These are phyloP conservation scores for Malus hybrid DNA, from an alignment of 331 rosid species.

Conservation along the genomic window DNA sequence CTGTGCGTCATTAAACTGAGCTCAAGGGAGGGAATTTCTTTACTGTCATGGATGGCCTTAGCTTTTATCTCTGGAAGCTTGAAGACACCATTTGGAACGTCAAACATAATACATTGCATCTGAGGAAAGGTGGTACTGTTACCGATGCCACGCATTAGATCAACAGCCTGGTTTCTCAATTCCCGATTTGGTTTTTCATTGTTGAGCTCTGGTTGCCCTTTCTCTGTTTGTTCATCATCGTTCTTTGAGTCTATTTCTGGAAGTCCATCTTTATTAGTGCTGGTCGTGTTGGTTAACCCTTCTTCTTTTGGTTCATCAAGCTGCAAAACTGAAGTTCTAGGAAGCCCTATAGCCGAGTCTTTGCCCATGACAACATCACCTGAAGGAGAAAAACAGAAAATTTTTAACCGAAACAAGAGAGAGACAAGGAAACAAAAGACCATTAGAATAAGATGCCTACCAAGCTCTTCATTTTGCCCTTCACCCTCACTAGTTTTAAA, in stretches of 20 bases:
- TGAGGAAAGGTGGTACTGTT: neutral
- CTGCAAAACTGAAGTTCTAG: constrained; percentile 7
- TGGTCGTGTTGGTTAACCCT: neutral
- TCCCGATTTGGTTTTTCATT: constrained; percentile 5
- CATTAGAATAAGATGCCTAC: constrained; percentile 2
- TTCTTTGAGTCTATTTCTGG: neutral
- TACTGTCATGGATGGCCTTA: neutral
- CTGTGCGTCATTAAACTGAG: constrained; percentile 18
- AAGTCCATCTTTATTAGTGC: neutral
- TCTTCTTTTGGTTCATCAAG: constrained; percentile 8
- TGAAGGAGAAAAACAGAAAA: neutral
- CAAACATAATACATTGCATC: neutral
- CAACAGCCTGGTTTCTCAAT: neutral
- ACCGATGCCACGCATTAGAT: constrained; percentile 2
- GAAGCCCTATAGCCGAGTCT: constrained; percentile 14
- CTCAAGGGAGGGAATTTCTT: constrained; percentile 22
- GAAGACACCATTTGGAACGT: neutral
- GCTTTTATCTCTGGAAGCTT: neutral
- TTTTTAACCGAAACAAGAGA: neutral
- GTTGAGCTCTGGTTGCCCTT: constrained; percentile 9
- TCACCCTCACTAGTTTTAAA: constrained; percentile 1
- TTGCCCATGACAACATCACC: constrained; percentile 10
- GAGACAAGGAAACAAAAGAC: neutral
- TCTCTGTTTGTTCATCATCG: neutral
- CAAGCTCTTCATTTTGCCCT: constrained; percentile 7